A percentile compares a stretch with the other conserved stretches of the same genome.
Evolutionary conservation across 768 basidiomycete genomes (phyloP).

Genomic region (Baorangia bicolor): DNA sequence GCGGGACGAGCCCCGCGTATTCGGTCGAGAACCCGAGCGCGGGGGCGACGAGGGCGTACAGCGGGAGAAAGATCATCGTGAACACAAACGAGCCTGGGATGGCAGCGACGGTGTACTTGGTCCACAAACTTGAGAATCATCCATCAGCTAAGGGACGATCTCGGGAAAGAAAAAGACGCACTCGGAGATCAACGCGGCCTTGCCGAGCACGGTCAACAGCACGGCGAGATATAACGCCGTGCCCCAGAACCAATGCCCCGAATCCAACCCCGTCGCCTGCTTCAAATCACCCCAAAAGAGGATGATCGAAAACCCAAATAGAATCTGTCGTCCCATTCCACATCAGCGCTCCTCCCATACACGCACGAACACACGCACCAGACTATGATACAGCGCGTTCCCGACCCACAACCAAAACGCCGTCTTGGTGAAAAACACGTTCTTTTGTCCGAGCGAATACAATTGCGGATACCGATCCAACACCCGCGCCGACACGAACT

Average conservation of each 20-base stretch:
- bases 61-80: conserved; percentile 92
- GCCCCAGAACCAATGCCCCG: conserved; percentile 99
- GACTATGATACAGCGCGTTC: conserved; percentile 87
- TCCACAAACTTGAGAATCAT: conserved; percentile 76
- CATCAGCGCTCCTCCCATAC: background rate
- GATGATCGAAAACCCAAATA: conserved; percentile 85
- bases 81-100: conserved; percentile 97
- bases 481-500: conserved; percentile 96
- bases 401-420: conserved; percentile 91
- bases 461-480: conserved; percentile 96
- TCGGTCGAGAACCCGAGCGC: conserved; percentile 85
- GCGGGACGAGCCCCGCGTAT: conserved; percentile 85
- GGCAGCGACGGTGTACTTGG: conserved; percentile 96
- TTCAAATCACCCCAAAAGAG: conserved; percentile 94
- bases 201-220: conserved; percentile 91
- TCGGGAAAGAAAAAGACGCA: conserved; percentile 41
- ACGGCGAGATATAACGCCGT: conserved; percentile 94
- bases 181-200: conserved; percentile 97
- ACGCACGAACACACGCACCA: conserved; percentile 48
- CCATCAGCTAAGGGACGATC: background rate
- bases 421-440: conserved; percentile 88
- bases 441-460: conserved; percentile 91
- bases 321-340: conserved; percentile 52
- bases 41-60: conserved; percentile 88
- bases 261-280: conserved; percentile 73